Conservation (phyloP, 106 monocot genomes). For the Alisma plantagoaquatica region DNA sequence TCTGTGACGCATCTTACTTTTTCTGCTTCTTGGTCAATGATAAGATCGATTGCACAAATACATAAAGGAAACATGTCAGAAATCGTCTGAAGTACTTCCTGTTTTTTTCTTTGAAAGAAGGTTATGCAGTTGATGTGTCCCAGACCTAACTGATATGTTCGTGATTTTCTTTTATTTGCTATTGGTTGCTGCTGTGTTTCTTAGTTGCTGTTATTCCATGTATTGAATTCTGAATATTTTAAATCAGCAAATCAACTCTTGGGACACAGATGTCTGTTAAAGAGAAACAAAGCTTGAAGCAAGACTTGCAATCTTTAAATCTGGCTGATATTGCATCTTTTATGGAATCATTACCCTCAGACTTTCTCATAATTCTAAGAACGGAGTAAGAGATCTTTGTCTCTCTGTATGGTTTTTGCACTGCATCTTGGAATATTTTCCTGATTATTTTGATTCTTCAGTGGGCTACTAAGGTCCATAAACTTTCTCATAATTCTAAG, state of each 20-base stretch:
- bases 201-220: too few species aligned
- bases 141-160: too few species aligned
- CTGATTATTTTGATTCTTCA: conserved; percentile 8
- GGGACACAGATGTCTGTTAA: conserved; percentile 65
- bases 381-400: conserved; percentile 54
- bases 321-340: conserved; percentile 83
- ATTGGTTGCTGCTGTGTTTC: too few species aligned
- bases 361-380: conserved; percentile 65
- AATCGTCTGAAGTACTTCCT: too few species aligned
- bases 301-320: conserved; percentile 46
- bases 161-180: too few species aligned
- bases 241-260: conserved; percentile 76
- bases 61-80: too few species aligned
- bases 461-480: conserved; percentile 69
- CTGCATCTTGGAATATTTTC: background rate
- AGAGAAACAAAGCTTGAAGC: conserved; percentile 62
- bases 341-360: conserved; percentile 76
- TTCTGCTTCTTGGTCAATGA: too few species aligned
- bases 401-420: background rate
- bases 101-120: too few species aligned
- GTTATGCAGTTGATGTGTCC: too few species aligned
- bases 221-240: too few species aligned
- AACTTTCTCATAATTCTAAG: conserved; percentile 72
- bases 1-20: too few species aligned
- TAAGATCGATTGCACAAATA: too few species aligned